Evolutionary conservation across 176 grass and related monocot genomes (phyloP), one percentile per base, ranked within the genome.

Genomic region (Saccharum officinarum): DNA sequence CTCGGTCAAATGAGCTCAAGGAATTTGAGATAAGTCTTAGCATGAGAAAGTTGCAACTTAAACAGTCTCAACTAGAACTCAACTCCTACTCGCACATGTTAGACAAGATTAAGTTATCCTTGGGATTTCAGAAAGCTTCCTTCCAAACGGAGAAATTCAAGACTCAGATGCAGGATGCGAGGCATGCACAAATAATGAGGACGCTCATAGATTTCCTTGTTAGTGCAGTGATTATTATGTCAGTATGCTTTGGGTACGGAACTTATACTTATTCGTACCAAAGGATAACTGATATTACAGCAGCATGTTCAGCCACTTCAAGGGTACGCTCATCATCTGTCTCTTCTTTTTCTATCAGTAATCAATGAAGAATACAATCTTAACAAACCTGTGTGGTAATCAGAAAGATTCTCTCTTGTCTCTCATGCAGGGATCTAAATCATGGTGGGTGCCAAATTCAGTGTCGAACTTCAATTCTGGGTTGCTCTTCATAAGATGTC

Each of bases 171-270:
- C 78, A 91, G 85, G 97, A 99, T 61, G 66, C 86, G 14, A 86
- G 71, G 45, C 74, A 94, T 41, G 82, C 90, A 73, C 78, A 99
- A 78, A 84, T 99, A 50, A 67, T 96, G 23, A 86, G 87, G 76
- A 87, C 57, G 11, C 94, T 92, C 69, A 96, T 92, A 45, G 97
- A 99, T 88, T 86, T 96, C 65, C 89, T 99, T 78, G 86, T 91
- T 54, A 91, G 83, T 91, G 97, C 88, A 2, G 89, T 99, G 44
- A 88, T 99, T 85, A 85, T 99, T 78, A 99, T 99, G 93, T 92
- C 86, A 25, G 75, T 22, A 36, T 94, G 88, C 42, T 91, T 96
- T 77, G 74, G 87, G 39, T 99, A 96, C 72, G 93, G 92, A 76
- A 91, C 92, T 25, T 96, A 88, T 67, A 68, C 86, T 69, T 95